phyloP scores from a whole-genome alignment of 441 rosid species.

The Populus tomentosa region DNA sequence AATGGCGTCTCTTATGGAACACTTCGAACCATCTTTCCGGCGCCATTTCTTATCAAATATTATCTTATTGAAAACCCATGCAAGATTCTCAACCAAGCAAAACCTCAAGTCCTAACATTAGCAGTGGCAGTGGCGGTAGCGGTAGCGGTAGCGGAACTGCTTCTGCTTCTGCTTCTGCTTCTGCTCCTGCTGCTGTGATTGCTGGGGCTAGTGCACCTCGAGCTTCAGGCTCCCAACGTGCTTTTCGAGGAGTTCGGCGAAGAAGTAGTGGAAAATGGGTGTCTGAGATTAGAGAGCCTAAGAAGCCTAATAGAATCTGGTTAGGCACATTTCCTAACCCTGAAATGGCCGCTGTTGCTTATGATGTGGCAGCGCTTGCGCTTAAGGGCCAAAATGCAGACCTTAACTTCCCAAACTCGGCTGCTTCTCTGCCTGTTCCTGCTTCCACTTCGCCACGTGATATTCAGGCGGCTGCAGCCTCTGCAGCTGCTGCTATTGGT shows the following conservation, averaged over 20 bases:
- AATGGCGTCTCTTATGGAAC: constrained; percentile 41
- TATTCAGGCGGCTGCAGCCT: constrained; percentile 79
- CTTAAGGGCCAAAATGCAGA: constrained; percentile 68
- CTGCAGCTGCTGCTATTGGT: constrained; percentile 82
- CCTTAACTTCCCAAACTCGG: constrained; percentile 80
- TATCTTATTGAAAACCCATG: constrained; percentile 30
- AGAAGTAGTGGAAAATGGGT: constrained; percentile 86
- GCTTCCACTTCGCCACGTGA: constrained; percentile 65
- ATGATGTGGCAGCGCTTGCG: constrained; percentile 87
- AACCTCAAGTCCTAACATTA: constrained; percentile 3
- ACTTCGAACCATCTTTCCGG: constrained; percentile 4
- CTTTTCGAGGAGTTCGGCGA: constrained; percentile 72
- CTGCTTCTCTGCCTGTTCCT: constrained; percentile 72
- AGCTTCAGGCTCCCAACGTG: constrained; percentile 33
- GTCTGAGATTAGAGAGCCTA: constrained; percentile 85
- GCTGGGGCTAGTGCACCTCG: neutral
- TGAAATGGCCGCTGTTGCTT: constrained; percentile 94
- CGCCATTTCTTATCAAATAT: constrained; percentile 23
- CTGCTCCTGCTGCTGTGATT: neutral
- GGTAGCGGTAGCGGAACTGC: neutral
- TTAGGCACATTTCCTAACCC: constrained; percentile 84
- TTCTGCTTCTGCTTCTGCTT: neutral
- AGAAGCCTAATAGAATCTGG: constrained; percentile 88
- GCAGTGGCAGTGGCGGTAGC: constrained; percentile 5
- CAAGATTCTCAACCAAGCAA: constrained; percentile 32